These are phyloP conservation scores for Butyriboletus appendiculatus DNA, from an alignment of 1,284 basidiomycete species.

Conservation along the genomic window DNA sequence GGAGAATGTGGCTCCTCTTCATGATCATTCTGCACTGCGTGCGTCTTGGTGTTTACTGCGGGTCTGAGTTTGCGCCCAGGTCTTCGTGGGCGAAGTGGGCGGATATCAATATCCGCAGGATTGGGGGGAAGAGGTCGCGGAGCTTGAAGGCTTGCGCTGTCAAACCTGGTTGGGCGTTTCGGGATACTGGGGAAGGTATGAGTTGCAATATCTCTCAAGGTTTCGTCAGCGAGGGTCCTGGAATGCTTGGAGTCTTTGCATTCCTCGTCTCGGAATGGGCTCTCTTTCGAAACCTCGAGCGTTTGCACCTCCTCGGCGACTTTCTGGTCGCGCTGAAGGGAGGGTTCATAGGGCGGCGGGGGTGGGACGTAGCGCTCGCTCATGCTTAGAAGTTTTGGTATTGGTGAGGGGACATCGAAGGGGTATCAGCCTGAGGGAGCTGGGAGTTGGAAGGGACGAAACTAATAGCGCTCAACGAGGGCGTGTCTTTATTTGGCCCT, in stretches of 20 bases:
- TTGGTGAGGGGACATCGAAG: constrained; percentile 4
- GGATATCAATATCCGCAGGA: constrained; percentile 15
- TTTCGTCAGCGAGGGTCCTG: constrained; percentile 6
- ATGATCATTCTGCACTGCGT: not conserved
- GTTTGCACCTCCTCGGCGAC: constrained; percentile 43
- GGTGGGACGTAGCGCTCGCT: constrained; percentile 35
- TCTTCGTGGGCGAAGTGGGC: constrained; percentile 1
- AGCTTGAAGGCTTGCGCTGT: constrained; percentile 2
- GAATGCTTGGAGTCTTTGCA: constrained; percentile 17
- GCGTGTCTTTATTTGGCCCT: constrained; percentile 21
- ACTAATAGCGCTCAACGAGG: constrained; percentile 10
- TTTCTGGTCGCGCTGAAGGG: constrained; percentile 58
- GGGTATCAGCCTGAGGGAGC: not conserved
- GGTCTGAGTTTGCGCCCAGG: constrained; percentile 25
- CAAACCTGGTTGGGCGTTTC: constrained; percentile 7
- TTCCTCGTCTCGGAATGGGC: constrained; percentile 28
- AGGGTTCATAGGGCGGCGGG: constrained; percentile 52
- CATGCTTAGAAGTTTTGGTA: constrained; percentile 17
- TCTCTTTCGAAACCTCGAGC: constrained; percentile 21
- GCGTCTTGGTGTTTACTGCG: constrained; percentile 12
- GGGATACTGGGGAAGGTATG: not conserved
- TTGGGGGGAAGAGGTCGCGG: constrained; percentile 29
- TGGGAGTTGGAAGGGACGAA: not conserved
- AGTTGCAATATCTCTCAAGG: not conserved
- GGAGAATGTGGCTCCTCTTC: constrained; percentile 1